Base-by-base conservation (phyloP, 306 rosid genomes). In the Amphicarpaea edgeworthii region DNA sequence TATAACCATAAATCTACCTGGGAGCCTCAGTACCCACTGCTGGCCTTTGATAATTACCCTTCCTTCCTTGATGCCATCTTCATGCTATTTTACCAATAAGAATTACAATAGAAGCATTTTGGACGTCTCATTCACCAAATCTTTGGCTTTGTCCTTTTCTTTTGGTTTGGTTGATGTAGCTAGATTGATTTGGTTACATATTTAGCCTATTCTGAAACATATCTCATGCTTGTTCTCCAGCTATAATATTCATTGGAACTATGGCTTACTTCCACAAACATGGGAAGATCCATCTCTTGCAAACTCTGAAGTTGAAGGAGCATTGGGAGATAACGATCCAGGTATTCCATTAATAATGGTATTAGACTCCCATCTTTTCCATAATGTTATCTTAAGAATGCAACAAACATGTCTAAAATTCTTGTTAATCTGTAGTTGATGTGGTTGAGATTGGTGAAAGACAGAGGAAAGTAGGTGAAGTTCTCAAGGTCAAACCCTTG, bases 271-370 rank as follows among this genome's bases (percentile, higher is more conserved):
- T 80, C 98, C 98, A 60, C 97, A 93, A 87, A 93, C 96, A 55
- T 91, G 98, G 98, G 98, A 93, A 88, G 98, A 93, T 80, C 98
- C 98, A 70, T 83, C 97, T 32, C 72, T 82, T 10, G 93, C 97
- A 37, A 93, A 93, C 78, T 21, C 85, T 65, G 97, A 93, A 83
- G 91, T 93, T 83, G 97, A 88, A 43, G 98, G 98, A 53, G 96
- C 98, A 82, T 87, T 91, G 45, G 98, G 98, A 43, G 98, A 93
- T 83, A 93, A 93, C 40, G 98, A 93, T 82, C 98, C 98, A 50
- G 93, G 98, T 90, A 76, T 64, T 47, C 72, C 26, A 40, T 72
- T 21, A 9, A 21, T 28, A 61, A 43, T 40, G 58, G 47, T 42
- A 77, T 16, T 80, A 15, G 77, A 43, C 57, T 77, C 43, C 28